Evolutionary conservation across 371 early-diverging fungal genomes (phyloP), one percentile per base, ranked within the genome.

Genomic region (Amoeboaphelidium protococcarum): DNA sequence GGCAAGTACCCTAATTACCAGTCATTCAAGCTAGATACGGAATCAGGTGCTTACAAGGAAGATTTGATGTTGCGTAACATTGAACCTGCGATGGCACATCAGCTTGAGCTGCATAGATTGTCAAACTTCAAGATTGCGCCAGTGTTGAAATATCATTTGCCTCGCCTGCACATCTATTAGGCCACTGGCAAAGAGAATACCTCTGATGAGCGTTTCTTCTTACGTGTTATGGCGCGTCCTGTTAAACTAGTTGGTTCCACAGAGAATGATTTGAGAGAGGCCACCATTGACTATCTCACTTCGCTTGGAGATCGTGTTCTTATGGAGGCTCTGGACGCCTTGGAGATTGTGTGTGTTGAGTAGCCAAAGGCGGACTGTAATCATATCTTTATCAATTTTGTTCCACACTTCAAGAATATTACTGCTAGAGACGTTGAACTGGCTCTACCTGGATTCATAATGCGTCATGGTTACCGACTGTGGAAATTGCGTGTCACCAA

Each of bases 71-170:
- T 92, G 52, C 85, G 96, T 56, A 85, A 95, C 61, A 81, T 92
- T 52, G 96, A 95, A 64, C 96, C 96, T 25, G 88, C 87, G 23
- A 75, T 89, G 73, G 90, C 92, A 20, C 87, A 89, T 60, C 89
- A 90, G 64, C 71, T 95, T 23, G 96, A 92, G 62, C 64, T 95
- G 49, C 71, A 78, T 24, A 75, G 94, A 46, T 61, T 95, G 52
- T 71, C 80, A 49, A 84, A 87, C 76, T 95, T 86, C 71, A 82
- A 83, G 43, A 80, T 95, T 61, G 80, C 80, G 61, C 92, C 91
- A 25, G 80, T 81, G 63, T 80, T 83, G 60, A 40, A 16, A 12
- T 73, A 76, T 47, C 84, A 82, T 57, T 86, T 82, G 69, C 73
- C 86, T 50, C 80, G 87, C 52, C 71, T 92, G 64, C 91, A 89